Evolutionary conservation across 768 basidiomycete species (phyloP).

Genomic region (Sutorius australiensis): DNA sequence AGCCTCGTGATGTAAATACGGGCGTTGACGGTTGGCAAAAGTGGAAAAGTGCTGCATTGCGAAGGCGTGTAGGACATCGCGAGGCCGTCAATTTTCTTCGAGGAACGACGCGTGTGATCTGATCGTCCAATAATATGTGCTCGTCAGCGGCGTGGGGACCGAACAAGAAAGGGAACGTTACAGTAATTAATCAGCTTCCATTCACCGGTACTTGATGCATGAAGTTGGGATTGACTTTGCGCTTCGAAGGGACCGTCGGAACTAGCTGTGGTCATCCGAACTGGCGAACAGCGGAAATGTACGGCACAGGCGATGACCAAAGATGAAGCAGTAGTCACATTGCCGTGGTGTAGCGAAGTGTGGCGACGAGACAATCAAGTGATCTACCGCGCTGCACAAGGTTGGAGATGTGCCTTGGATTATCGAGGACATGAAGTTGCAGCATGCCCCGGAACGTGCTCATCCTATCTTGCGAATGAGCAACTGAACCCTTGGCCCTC

Average conservation of each 20-base stretch:
- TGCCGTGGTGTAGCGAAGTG: too few species aligned
- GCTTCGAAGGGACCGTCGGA: background rate
- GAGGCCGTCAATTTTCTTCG: background rate
- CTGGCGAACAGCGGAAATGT: background rate
- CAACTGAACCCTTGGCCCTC: conserved; percentile 17
- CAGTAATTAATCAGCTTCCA: background rate
- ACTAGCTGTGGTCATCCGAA: background rate
- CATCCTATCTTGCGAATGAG: background rate
- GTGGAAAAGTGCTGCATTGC: conserved; percentile 3
- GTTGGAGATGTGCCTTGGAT: background rate
- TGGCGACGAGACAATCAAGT: background rate
- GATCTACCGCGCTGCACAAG: background rate
- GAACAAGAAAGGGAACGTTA: background rate
- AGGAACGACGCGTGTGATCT: background rate
- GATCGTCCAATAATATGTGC: background rate
- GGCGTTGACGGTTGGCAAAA: conserved; percentile 8
- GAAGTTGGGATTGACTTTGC: background rate
- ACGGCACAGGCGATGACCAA: background rate
- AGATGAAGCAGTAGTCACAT: too few species aligned
- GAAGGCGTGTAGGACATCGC: conserved; percentile 1
- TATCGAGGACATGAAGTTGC: conserved; percentile 2
- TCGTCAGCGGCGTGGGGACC: background rate
- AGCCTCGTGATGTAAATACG: background rate
- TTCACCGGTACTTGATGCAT: too few species aligned
- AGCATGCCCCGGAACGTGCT: conserved; percentile 24